phyloP scores from a whole-genome alignment of 2,329 filamentous ascomycete genomes.

The Pyrenochaeta sp. region DNA sequence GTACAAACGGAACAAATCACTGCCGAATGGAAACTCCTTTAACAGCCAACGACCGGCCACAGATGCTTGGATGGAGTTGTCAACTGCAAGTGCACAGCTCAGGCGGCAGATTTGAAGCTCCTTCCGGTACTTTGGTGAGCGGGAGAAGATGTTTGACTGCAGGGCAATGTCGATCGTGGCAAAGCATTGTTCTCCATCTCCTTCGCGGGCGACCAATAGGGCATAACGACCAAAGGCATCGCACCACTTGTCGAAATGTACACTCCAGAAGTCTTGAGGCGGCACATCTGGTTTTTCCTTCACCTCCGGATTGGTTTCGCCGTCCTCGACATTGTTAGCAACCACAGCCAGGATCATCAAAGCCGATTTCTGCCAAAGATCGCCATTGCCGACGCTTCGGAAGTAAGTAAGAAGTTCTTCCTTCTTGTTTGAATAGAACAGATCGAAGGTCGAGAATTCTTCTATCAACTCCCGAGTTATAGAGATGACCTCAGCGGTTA shows the following conservation, averaged over 20 bases:
- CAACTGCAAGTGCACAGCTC: constrained; percentile 80
- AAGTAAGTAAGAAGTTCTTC: constrained; percentile 51
- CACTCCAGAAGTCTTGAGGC: constrained; percentile 72
- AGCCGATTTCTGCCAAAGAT: constrained; percentile 44
- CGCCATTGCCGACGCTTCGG: constrained; percentile 37
- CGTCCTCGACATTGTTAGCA: constrained; percentile 45
- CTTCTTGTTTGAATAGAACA: constrained; percentile 63
- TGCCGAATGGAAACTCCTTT: constrained; percentile 78
- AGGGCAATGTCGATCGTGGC: constrained; percentile 78
- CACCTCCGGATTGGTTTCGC: constrained; percentile 34
- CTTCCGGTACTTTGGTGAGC: constrained; percentile 71
- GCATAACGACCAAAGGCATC: constrained; percentile 90
- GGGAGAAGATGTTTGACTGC: constrained; percentile 83
- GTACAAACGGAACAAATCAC: constrained; percentile 85
- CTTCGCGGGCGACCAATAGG: constrained; percentile 73
- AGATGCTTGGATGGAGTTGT: constrained; percentile 78
- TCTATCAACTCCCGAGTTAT: constrained; percentile 65
- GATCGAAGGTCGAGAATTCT: constrained; percentile 66
- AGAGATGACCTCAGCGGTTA: constrained; percentile 64
- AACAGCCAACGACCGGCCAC: constrained; percentile 83
- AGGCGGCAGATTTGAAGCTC: constrained; percentile 81
- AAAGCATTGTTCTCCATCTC: constrained; percentile 76
- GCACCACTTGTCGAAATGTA: constrained; percentile 85
- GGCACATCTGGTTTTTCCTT: constrained; percentile 39
- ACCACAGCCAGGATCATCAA: constrained; percentile 44